Conservation (phyloP, 2,329 filamentous ascomycete genomes). For the Dothistroma septosporum region DNA sequence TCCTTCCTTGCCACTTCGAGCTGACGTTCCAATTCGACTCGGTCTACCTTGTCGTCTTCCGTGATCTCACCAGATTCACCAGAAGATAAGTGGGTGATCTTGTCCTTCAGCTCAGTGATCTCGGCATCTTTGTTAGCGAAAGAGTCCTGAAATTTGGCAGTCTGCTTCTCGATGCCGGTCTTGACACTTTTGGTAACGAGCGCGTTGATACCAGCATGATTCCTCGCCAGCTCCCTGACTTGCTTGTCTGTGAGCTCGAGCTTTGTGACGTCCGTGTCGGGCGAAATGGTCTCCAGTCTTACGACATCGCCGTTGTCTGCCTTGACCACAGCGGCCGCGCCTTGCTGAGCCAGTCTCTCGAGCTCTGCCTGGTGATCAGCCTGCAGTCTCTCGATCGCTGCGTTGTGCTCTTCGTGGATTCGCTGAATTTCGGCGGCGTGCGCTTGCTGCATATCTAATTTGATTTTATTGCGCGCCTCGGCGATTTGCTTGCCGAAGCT, state of each 20-base stretch:
- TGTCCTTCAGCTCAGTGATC: slow-evolving; percentile 25
- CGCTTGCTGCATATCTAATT: slow-evolving; percentile 38
- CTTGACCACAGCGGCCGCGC: slow-evolving; percentile 37
- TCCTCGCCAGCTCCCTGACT: slow-evolving; percentile 47
- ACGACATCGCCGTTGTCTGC: slow-evolving; percentile 33
- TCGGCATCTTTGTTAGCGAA: slow-evolving; percentile 31
- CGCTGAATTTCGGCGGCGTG: slow-evolving; percentile 50
- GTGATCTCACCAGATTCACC: slow-evolving; percentile 5
- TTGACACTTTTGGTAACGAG: slow-evolving; percentile 59
- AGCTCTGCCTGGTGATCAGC: slow-evolving; percentile 37
- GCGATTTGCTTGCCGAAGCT: slow-evolving; percentile 64
- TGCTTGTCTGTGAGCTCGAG: slow-evolving; percentile 48
- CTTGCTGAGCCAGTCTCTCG: slow-evolving; percentile 34
- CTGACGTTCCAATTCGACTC: slow-evolving; percentile 25
- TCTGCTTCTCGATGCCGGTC: slow-evolving; percentile 41
- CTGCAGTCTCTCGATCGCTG: slow-evolving; percentile 41
- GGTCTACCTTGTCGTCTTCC: slow-evolving; percentile 17
- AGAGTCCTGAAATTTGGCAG: slow-evolving; percentile 36
- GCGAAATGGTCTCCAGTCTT: slow-evolving; percentile 27
- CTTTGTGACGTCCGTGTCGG: slow-evolving; percentile 19
- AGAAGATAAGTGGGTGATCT: slow-evolving; percentile 12
- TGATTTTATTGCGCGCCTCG: slow-evolving; percentile 38
- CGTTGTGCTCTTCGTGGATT: slow-evolving; percentile 44
- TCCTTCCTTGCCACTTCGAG: slow-evolving; percentile 28
- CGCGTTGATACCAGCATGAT: slow-evolving; percentile 46